Conservation (phyloP, 805 yeast species). For the Wickerhamomyces strasburgensis region DNA sequence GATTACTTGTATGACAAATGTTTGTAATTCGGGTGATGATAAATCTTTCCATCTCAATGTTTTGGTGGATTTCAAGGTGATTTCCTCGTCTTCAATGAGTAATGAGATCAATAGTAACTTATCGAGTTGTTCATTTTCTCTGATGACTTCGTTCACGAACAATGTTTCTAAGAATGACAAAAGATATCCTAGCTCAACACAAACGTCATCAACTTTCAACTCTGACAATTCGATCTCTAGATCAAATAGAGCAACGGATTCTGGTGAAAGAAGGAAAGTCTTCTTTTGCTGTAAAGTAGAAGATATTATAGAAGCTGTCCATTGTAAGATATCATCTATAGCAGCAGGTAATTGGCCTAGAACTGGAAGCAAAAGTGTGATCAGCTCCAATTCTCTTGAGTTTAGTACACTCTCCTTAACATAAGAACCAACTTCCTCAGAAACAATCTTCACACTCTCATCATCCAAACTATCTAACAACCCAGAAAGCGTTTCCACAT, state of each 20-base stretch:
- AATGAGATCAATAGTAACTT: conserved; percentile 30
- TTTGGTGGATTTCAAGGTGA: conserved; percentile 35
- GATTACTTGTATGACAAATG: conserved; percentile 43
- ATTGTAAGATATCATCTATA: neutral
- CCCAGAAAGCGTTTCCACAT: conserved; percentile 5
- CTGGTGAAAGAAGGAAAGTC: conserved; percentile 3
- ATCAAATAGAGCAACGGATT: conserved; percentile 3
- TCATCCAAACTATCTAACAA: conserved; percentile 7
- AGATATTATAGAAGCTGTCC: neutral
- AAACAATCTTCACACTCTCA: too few species aligned
- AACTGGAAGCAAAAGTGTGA: too few species aligned
- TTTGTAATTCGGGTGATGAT: conserved; percentile 19
- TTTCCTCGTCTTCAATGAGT: conserved; percentile 32
- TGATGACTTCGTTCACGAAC: conserved; percentile 6
- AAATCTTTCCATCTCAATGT: conserved; percentile 52
- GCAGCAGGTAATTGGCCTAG: too few species aligned
- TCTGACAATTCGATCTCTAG: neutral
- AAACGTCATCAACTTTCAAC: neutral
- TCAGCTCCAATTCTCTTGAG: too few species aligned
- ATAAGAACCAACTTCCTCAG: conserved; percentile 1
- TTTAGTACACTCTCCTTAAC: too few species aligned
- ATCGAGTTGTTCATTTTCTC: conserved; percentile 19
- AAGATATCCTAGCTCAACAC: neutral
- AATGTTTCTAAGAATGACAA: conserved; percentile 15
- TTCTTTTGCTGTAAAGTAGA: neutral